Evolutionary conservation across 2,329 filamentous ascomycete genomes (phyloP), one percentile per base, ranked within the genome.

Genomic region (Tolypocladium ovalisporum): DNA sequence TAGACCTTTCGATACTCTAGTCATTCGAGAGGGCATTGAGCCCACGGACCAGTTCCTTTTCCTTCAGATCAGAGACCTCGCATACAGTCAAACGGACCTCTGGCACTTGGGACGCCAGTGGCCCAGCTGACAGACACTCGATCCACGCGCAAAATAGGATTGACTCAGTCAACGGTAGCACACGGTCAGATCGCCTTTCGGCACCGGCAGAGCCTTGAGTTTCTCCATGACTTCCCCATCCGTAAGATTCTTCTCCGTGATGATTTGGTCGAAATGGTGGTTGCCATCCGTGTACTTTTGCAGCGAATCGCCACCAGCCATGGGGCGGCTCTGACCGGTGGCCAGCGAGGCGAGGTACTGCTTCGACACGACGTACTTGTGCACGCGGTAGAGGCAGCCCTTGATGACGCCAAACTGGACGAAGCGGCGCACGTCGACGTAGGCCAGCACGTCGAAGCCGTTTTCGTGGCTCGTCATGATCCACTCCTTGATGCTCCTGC

Each of bases 351-450:
- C 76, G 27, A 87, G 71, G 63, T 84, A 83, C 68, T 83, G 80
- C 66, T 83, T 84, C 4, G 81, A 85, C 1, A 95, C 83, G 34
- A 90, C 88, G 68, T 95, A 95, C 70, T 94, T 95, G 74, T 97
- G 90, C 44, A 97, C 87, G 37, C 94, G 84, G 71, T 97, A 97
- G 29, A 99, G 75, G 63, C 95, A 89, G 19, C 93, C 92, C 73
- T 97, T 97, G 70, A 97, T 96, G 59, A 97, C 82, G 58, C 93
- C 94, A 67, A 97, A 99, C 59, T 96, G 95, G 61, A 97, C 90
- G 61, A 99, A 86, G 34, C 94, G 86, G 15, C 94, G 84, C 57
- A 97, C 84, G 70, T 99, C 94, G 58, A 99, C 85, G 66, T 87
- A 86, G 15, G 81, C 77, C 10, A 97, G 79, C 42, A 88, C 79